Percentiles rank a stretch among this genome's conserved stretches.
These are phyloP conservation scores for Komagataella populi DNA, from an alignment of 805 yeast species.

Conservation along the genomic window DNA sequence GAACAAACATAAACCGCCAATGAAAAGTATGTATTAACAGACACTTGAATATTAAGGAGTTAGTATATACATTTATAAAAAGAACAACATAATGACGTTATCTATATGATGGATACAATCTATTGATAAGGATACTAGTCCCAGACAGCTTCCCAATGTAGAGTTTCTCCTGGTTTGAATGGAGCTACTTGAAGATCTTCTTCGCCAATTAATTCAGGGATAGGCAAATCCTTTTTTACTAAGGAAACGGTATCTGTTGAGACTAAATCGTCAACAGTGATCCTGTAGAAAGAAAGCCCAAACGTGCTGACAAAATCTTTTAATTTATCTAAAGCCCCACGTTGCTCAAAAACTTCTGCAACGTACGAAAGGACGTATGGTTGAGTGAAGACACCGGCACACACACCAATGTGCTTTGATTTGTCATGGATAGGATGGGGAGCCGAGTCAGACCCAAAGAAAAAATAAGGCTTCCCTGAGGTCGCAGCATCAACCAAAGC, in stretches of 20 bases:
- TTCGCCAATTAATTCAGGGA: slow-evolving; percentile 46
- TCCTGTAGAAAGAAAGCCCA: slow-evolving; percentile 60
- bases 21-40: background rate
- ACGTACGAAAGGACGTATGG: slow-evolving; percentile 67
- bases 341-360: slow-evolving; percentile 72
- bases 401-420: slow-evolving; percentile 65
- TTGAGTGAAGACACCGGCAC: slow-evolving; percentile 98
- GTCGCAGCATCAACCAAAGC: slow-evolving; percentile 82
- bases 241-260: slow-evolving; percentile 36
- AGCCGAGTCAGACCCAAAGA: slow-evolving; percentile 97
- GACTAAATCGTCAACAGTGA: slow-evolving; percentile 30
- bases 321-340: slow-evolving; percentile 49
- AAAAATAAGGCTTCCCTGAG: slow-evolving; percentile 82
- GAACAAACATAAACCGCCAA: background rate
- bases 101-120: background rate
- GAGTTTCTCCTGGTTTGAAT: slow-evolving; percentile 67
- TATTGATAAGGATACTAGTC: slow-evolving; percentile 7
- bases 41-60: background rate
- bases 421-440: slow-evolving; percentile 86
- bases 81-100: background rate
- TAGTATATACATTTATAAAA: background rate
- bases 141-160: slow-evolving; percentile 74
- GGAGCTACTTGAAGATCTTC: slow-evolving; percentile 56
- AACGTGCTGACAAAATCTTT: slow-evolving; percentile 62
- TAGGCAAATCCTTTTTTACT: slow-evolving; percentile 33